phyloP scores from a whole-genome alignment of 176 grass and related monocot genomes.

The Leersia perrieri region DNA sequence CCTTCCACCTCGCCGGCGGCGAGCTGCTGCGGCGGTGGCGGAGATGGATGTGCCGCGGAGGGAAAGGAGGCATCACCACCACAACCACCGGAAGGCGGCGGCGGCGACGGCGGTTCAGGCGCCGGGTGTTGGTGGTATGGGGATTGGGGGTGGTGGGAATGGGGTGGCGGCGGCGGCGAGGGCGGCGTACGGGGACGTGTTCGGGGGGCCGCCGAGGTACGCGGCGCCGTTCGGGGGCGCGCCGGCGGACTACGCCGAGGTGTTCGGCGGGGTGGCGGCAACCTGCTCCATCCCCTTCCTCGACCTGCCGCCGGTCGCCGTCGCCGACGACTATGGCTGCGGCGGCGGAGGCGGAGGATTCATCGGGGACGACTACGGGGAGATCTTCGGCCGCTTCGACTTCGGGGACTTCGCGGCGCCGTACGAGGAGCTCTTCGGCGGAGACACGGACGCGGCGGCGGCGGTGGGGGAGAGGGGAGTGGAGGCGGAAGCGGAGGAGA shows the following conservation, averaged over 20 bases:
- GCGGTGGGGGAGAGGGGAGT: neutral
- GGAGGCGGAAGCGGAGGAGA: slow-evolving; percentile 37
- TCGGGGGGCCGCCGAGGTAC: slow-evolving; percentile 63
- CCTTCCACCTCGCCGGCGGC: too few relatives aligned
- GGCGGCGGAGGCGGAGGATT: slow-evolving; percentile 25
- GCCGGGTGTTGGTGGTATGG: too few relatives aligned
- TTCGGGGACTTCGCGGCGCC: slow-evolving; percentile 69
- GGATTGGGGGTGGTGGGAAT: neutral
- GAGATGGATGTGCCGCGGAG: slow-evolving; percentile 55
- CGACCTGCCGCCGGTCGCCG: slow-evolving; percentile 52
- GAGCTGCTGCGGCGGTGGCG: neutral
- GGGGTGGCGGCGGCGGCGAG: neutral
- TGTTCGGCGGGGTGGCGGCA: slow-evolving; percentile 60
- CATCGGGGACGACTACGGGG: slow-evolving; percentile 83
- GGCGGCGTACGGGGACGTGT: slow-evolving; percentile 68
- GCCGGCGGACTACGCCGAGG: slow-evolving; percentile 67
- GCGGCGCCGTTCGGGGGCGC: slow-evolving; percentile 45
- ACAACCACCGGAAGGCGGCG: slow-evolving; percentile 37
- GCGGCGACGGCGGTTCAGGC: neutral
- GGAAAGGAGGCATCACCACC: slow-evolving; percentile 35
- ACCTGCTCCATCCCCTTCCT: slow-evolving; percentile 90
- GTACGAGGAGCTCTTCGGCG: slow-evolving; percentile 72
- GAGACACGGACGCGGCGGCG: too few relatives aligned
- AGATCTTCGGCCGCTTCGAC: slow-evolving; percentile 75
- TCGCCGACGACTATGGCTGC: neutral